Conservation (phyloP, 108 stramenopile genomes). For the Fistulifera solaris region DNA sequence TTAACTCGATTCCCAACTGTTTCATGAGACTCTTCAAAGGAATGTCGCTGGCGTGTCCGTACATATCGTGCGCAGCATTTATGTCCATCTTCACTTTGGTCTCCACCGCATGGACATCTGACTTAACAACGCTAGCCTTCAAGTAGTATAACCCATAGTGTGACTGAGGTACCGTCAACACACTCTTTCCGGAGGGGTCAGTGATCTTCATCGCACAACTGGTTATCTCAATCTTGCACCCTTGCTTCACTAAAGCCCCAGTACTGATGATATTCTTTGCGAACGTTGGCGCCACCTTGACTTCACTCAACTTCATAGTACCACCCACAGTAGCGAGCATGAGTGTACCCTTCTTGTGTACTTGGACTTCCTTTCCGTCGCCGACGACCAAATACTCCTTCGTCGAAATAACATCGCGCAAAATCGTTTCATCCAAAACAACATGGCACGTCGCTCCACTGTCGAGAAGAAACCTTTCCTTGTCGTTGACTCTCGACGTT, state of each 20-base stretch:
- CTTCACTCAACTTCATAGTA: background rate
- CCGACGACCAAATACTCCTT: background rate
- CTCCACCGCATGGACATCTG: too few relatives aligned
- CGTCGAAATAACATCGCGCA: background rate
- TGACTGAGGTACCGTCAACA: too few relatives aligned
- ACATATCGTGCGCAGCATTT: background rate
- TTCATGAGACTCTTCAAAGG: background rate
- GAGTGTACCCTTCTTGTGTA: background rate
- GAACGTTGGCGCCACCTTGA: background rate
- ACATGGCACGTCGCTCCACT: slow-evolving; percentile 2
- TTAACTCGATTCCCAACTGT: background rate
- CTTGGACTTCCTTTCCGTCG: too few relatives aligned
- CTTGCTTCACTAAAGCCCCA: background rate
- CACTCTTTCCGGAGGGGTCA: too few relatives aligned
- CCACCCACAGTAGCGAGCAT: background rate
- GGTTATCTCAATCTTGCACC: background rate
- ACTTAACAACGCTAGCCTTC: too few relatives aligned
- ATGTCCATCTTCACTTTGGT: background rate
- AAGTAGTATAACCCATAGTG: too few relatives aligned
- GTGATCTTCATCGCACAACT: too few relatives aligned
- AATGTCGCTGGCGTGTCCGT: background rate
- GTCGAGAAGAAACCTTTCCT: background rate
- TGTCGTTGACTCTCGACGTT: too few relatives aligned
- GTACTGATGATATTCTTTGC: slow-evolving; percentile 1
- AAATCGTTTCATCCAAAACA: background rate